phyloP scores from a whole-genome alignment of 371 early-diverging fungal genomes.

The Rhizomucor pusillus region DNA sequence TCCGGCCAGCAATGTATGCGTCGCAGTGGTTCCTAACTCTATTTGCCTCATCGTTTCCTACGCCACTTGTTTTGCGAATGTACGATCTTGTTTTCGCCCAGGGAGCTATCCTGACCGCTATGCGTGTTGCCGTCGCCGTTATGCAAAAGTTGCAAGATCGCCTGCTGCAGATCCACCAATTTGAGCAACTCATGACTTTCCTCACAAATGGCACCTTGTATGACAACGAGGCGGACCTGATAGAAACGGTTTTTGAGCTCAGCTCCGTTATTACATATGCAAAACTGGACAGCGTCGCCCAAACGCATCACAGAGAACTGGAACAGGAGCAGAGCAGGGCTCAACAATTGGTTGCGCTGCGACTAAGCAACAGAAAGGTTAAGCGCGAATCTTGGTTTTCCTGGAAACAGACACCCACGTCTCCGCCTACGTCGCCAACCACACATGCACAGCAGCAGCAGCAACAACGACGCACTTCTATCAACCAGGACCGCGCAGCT shows the following conservation, averaged over 20 bases:
- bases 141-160: conserved; percentile 70
- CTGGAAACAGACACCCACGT: conserved; percentile 11
- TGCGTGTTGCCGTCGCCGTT: conserved; percentile 79
- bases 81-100: conserved; percentile 89
- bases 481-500: conserved; percentile 4
- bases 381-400: conserved; percentile 22
- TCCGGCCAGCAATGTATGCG: conserved; percentile 84
- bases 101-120: conserved; percentile 74
- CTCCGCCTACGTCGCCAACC: conserved; percentile 1
- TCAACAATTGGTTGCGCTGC: conserved; percentile 36
- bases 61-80: conserved; percentile 76
- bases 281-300: conserved; percentile 66
- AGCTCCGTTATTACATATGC: conserved; percentile 50
- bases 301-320: conserved; percentile 46
- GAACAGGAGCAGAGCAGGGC: conserved; percentile 49
- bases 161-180: conserved; percentile 65
- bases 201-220: conserved; percentile 71
- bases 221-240: conserved; percentile 57
- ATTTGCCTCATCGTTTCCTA: conserved; percentile 85
- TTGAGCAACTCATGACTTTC: conserved; percentile 71
- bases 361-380: conserved; percentile 23
- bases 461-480: conserved; percentile 5
- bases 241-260: conserved; percentile 68
- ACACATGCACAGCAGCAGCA: not conserved
- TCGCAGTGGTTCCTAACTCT: conserved; percentile 91